Evolutionary conservation across 495 filamentous ascomycete species (phyloP).

Genomic region (Daldinia bambusicola): DNA sequence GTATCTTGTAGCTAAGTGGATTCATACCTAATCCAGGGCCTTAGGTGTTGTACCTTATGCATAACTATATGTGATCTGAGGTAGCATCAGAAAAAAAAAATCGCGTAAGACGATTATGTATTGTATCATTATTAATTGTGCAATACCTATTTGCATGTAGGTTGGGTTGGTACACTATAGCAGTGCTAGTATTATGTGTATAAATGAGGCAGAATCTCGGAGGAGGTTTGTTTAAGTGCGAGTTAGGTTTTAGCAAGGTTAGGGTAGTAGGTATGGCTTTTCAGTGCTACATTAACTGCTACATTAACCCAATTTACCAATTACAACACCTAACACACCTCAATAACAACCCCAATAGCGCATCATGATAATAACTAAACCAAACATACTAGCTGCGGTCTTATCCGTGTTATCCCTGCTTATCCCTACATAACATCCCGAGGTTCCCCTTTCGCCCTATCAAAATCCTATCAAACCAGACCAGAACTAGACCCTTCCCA

Average conservation of each 20-base stretch:
- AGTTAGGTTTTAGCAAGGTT: conserved; percentile 7
- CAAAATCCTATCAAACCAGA: conserved; percentile 2
- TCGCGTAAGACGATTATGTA: no score
- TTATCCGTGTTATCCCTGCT: conserved; percentile 12
- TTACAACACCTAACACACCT: neutral
- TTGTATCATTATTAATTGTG: no score
- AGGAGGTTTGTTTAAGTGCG: conserved; percentile 21
- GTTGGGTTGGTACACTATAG: no score
- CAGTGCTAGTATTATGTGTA: neutral
- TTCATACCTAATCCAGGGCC: no score
- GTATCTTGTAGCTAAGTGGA: no score
- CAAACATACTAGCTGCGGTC: conserved; percentile 1
- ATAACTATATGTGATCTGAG: no score
- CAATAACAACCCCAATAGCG: neutral
- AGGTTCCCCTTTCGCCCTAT: conserved; percentile 9
- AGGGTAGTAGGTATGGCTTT: neutral
- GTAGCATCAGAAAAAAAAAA: no score
- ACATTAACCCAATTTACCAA: conserved; percentile 6
- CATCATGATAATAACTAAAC: conserved; percentile 1
- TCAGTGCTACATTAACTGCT: conserved; percentile 5
- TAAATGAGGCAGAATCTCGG: conserved; percentile 31
- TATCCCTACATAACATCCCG: conserved; percentile 12
- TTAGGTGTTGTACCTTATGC: no score
- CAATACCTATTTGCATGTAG: no score
- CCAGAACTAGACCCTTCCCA: neutral